Evolutionary conservation across 2,329 filamentous ascomycete genomes (phyloP).

Genomic region (Microdochium nivale): DNA sequence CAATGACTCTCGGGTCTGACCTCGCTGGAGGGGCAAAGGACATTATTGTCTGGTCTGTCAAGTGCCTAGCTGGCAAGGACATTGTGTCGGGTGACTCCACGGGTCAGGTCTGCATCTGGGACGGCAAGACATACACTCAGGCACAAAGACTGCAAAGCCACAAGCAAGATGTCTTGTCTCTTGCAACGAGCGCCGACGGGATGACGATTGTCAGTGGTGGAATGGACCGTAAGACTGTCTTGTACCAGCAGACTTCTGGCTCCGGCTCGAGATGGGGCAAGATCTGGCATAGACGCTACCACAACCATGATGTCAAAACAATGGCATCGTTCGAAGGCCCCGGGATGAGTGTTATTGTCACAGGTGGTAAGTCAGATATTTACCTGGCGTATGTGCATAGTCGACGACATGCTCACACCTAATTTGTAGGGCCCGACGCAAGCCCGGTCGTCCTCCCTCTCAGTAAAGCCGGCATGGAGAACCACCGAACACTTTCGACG

Average conservation of each 20-base stretch:
- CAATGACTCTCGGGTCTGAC: constrained; percentile 79
- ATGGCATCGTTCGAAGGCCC: constrained; percentile 84
- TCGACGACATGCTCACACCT: constrained; percentile 18
- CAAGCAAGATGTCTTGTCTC: constrained; percentile 79
- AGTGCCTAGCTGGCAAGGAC: constrained; percentile 76
- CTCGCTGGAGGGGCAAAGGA: constrained; percentile 70
- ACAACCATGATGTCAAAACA: constrained; percentile 90
- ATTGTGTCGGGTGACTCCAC: constrained; percentile 94
- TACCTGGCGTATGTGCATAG: neutral
- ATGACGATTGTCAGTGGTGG: constrained; percentile 79
- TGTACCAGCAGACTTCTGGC: constrained; percentile 62
- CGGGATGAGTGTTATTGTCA: constrained; percentile 77
- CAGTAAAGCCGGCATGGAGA: constrained; percentile 65
- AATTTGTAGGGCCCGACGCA: constrained; percentile 65
- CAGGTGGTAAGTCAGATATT: constrained; percentile 59
- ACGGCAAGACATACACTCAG: constrained; percentile 84
- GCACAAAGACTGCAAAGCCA: constrained; percentile 80
- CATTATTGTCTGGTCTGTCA: constrained; percentile 88
- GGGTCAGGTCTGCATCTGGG: constrained; percentile 88
- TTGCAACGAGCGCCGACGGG: constrained; percentile 76
- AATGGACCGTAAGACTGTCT: constrained; percentile 79
- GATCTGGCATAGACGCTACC: constrained; percentile 76
- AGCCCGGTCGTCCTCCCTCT: constrained; percentile 76
- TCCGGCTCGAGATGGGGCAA: constrained; percentile 69
- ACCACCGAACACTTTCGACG: constrained; percentile 73